These are phyloP conservation scores for Malassezia equina DNA, from an alignment of 1,284 basidiomycete genomes.

Conservation along the genomic window DNA sequence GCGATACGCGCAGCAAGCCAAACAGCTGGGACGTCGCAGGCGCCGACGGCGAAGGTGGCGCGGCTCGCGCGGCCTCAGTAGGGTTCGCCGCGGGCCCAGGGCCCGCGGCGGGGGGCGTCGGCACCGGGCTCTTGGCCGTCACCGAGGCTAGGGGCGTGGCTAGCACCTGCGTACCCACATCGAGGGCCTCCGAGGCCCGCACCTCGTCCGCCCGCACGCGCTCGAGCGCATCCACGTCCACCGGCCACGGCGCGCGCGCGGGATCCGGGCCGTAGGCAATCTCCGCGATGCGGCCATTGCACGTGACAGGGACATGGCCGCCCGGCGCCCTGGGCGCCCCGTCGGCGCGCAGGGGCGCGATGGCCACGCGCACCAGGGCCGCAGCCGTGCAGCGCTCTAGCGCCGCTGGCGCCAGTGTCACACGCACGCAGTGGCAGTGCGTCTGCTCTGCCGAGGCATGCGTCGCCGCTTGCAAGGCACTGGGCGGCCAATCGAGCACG, in stretches of 20 bases:
- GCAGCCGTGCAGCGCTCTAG: not conserved
- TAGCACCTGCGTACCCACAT: conserved; percentile 11
- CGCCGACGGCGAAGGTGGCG: not conserved
- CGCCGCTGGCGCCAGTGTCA: conserved; percentile 20
- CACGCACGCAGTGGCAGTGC: conserved; percentile 38
- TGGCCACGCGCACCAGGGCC: conserved; percentile 22
- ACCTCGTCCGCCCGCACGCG: not conserved
- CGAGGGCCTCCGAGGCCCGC: not conserved
- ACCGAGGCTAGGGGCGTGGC: conserved; percentile 3
- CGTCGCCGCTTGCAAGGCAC: conserved; percentile 42
- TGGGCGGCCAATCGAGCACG: conserved; percentile 40
- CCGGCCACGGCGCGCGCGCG: not conserved
- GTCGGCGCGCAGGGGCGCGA: conserved; percentile 11
- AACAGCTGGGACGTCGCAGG: not conserved
- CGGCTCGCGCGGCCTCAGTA: not conserved
- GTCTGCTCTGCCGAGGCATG: conserved; percentile 33
- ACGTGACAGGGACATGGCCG: conserved; percentile 16
- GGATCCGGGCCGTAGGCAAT: conserved; percentile 15
- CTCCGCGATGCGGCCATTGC: conserved; percentile 16
- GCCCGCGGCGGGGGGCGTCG: not conserved
- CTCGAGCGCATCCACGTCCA: conserved; percentile 7
- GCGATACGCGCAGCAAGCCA: not conserved
- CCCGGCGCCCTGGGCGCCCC: not conserved
- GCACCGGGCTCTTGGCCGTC: not conserved
- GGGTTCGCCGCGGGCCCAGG: not conserved